Evolutionary conservation across 495 filamentous ascomycete genomes (phyloP).

Genomic region (Penicillium paxilli): DNA sequence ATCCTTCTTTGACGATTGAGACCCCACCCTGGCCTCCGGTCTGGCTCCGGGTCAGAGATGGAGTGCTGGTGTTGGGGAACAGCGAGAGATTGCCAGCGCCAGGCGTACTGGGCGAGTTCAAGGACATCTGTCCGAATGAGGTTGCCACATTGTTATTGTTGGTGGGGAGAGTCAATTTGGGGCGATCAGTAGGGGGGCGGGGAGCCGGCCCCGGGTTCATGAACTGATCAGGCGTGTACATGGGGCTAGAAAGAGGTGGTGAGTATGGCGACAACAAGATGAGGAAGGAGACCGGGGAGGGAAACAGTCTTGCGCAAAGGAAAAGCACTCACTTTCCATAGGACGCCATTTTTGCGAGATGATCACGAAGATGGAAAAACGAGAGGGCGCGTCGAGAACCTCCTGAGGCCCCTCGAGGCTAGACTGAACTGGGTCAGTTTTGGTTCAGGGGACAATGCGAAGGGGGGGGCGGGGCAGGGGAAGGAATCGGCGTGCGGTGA

Average conservation of each 20-base stretch:
- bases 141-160: constrained; percentile 68
- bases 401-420: constrained; percentile 25
- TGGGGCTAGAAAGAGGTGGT: constrained; percentile 31
- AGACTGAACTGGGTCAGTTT: constrained; percentile 5
- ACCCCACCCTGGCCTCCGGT: constrained; percentile 63
- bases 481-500: no score
- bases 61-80: constrained; percentile 63
- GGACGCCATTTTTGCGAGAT: constrained; percentile 26
- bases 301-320: no score
- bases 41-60: constrained; percentile 63
- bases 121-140: constrained; percentile 72
- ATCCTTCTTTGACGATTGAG: constrained; percentile 83
- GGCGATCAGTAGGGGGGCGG: constrained; percentile 80
- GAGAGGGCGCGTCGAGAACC: constrained; percentile 25
- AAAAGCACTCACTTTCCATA: constrained; percentile 42
- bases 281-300: background rate
- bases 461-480: background rate
- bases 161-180: constrained; percentile 65
- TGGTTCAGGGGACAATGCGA: background rate
- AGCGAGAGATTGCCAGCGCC: constrained; percentile 47
- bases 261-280: background rate
- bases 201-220: constrained; percentile 97
- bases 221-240: constrained; percentile 73
- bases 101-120: constrained; percentile 67
- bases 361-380: constrained; percentile 13